phyloP scores from a whole-genome alignment of 805 yeast genomes.

The Yarrowia alimentaria region DNA sequence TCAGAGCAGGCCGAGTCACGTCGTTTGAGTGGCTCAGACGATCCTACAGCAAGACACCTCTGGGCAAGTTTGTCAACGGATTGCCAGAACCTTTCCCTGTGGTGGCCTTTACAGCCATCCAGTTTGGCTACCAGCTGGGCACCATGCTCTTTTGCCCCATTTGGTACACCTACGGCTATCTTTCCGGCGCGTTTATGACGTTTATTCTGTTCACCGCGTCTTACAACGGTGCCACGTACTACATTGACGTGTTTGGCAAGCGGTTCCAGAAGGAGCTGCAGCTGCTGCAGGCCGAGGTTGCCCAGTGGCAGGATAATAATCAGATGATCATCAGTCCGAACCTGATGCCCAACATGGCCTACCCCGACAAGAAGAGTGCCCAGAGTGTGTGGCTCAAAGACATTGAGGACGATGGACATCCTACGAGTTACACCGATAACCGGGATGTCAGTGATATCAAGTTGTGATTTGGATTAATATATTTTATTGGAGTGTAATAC shows the following conservation, averaged over 20 bases:
- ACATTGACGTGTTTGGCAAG: constrained; percentile 87
- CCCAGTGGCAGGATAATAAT: constrained; percentile 49
- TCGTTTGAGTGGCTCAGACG: constrained; percentile 81
- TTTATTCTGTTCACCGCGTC: constrained; percentile 77
- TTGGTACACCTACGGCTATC: constrained; percentile 70
- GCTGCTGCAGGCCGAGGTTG: constrained; percentile 68
- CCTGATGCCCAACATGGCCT: constrained; percentile 13
- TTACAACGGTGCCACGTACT: constrained; percentile 93
- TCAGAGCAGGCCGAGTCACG: constrained; percentile 80
- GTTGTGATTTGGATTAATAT: too few species aligned
- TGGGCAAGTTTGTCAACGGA: constrained; percentile 77
- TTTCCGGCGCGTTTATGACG: constrained; percentile 66
- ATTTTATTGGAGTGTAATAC: too few species aligned
- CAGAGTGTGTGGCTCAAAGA: constrained; percentile 25
- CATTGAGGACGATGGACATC: constrained; percentile 23
- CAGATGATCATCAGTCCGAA: constrained; percentile 27
- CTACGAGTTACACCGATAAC: constrained; percentile 13
- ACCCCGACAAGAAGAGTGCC: constrained; percentile 20
- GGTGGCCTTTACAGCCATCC: constrained; percentile 79
- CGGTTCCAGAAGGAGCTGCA: constrained; percentile 82
- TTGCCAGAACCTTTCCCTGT: constrained; percentile 87
- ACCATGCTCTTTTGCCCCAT: constrained; percentile 89
- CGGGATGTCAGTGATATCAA: constrained; percentile 25
- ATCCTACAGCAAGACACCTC: constrained; percentile 57
- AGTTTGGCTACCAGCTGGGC: constrained; percentile 77